phyloP scores from a whole-genome alignment of 371 early-diverging fungal genomes.

The Conidiobolus incongruus region DNA sequence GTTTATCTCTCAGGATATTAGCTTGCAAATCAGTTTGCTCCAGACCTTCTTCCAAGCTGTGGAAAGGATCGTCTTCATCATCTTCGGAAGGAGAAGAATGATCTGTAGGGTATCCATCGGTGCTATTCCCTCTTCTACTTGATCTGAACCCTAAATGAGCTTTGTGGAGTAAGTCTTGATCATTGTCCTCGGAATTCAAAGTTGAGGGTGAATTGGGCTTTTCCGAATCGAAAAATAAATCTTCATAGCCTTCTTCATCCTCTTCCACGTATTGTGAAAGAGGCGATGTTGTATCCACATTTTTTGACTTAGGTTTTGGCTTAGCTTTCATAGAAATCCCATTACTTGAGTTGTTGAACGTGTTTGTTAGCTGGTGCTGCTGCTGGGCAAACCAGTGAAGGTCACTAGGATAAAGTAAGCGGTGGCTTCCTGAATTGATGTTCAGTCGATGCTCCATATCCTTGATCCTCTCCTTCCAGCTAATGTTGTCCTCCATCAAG shows the following conservation, averaged over 20 bases:
- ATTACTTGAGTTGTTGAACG: no score
- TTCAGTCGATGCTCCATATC: neutral
- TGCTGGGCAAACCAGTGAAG: no score
- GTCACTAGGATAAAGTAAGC: neutral
- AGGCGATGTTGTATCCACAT: neutral
- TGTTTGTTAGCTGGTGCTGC: no score
- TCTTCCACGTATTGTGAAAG: slow-evolving; percentile 2
- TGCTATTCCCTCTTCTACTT: neutral
- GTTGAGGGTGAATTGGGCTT: slow-evolving; percentile 12
- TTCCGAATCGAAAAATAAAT: slow-evolving; percentile 8
- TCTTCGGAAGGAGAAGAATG: slow-evolving; percentile 2
- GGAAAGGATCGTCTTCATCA: slow-evolving; percentile 25
- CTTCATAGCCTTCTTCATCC: slow-evolving; percentile 7
- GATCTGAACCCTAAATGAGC: slow-evolving; percentile 1
- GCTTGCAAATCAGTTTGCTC: slow-evolving; percentile 18
- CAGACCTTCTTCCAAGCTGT: slow-evolving; percentile 17
- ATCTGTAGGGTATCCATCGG: neutral
- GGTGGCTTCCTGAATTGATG: neutral
- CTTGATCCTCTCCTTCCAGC: neutral
- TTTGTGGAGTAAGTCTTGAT: slow-evolving; percentile 10
- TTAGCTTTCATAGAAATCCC: neutral
- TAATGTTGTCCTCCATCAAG: slow-evolving; percentile 2
- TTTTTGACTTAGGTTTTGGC: slow-evolving; percentile 2
- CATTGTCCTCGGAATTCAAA: slow-evolving; percentile 13
- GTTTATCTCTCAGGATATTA: slow-evolving; percentile 16